phyloP scores from a whole-genome alignment of 1,139 yeast species.

The Candida sanyaensis region DNA sequence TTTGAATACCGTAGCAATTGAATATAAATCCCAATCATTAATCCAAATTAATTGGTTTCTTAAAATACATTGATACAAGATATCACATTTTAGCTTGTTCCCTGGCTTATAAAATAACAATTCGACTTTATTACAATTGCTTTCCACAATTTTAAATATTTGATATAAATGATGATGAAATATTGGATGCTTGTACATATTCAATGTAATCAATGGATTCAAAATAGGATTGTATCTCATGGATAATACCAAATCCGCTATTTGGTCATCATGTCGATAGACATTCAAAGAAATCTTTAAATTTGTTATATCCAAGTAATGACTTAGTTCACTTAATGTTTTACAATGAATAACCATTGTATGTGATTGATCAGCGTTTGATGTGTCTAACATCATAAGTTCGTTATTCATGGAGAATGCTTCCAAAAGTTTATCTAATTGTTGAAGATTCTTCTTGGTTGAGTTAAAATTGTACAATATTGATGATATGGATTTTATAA shows the following conservation, averaged over 20 bases:
- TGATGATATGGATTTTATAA: constrained; percentile 78
- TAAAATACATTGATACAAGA: constrained; percentile 53
- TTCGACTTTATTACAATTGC: constrained; percentile 47
- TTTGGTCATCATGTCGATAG: constrained; percentile 47
- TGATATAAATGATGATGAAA: constrained; percentile 50
- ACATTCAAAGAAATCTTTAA: constrained; percentile 77
- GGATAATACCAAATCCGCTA: constrained; percentile 22
- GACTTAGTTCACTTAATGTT: constrained; percentile 62
- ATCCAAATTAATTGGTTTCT: constrained; percentile 58
- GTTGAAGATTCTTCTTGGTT: constrained; percentile 34
- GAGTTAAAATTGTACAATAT: constrained; percentile 56
- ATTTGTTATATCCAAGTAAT: constrained; percentile 68
- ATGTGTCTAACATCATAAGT: background rate
- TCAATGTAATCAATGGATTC: constrained; percentile 23
- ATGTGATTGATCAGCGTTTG: background rate
- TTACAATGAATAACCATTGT: constrained; percentile 35
- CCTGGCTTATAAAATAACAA: constrained; percentile 62
- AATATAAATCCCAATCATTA: constrained; percentile 64
- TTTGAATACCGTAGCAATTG: constrained; percentile 56
- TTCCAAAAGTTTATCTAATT: constrained; percentile 32
- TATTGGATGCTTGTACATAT: constrained; percentile 25
- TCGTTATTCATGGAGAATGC: constrained; percentile 20
- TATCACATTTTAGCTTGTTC: constrained; percentile 49
- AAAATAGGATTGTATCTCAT: constrained; percentile 24
- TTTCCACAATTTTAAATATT: constrained; percentile 47